These are phyloP conservation scores for Chloromonas sp. DNA, from an alignment of 163 green algal species.

Conservation along the genomic window DNA sequence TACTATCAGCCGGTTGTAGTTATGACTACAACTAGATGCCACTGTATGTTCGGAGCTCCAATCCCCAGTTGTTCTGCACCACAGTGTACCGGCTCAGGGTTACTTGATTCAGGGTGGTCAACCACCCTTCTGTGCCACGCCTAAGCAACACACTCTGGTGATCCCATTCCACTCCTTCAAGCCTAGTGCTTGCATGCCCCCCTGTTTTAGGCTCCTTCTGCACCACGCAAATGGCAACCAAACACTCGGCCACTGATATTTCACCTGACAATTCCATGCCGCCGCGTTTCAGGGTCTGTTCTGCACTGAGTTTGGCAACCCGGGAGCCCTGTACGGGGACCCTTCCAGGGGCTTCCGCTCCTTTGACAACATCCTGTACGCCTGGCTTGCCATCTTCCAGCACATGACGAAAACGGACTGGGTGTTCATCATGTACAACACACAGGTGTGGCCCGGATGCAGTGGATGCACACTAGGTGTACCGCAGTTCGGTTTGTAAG, in stretches of 20 bases:
- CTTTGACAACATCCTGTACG: slow-evolving; percentile 54
- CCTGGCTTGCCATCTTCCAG: slow-evolving; percentile 51
- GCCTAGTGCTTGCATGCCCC: too few species aligned
- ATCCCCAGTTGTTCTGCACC: too few species aligned
- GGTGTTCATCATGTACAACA: slow-evolving; percentile 10
- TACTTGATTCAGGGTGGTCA: too few species aligned
- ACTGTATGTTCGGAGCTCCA: too few species aligned
- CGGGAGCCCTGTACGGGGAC: slow-evolving; percentile 25
- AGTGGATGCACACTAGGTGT: background rate
- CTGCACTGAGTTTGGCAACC: slow-evolving; percentile 1
- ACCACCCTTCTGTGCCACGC: too few species aligned
- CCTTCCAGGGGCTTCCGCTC: slow-evolving; percentile 36
- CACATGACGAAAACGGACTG: slow-evolving; percentile 10
- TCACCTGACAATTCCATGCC: background rate
- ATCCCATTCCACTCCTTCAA: too few species aligned
- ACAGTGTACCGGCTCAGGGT: too few species aligned
- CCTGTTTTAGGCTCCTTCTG: too few species aligned
- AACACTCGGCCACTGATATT: background rate
- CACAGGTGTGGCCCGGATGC: background rate
- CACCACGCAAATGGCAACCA: too few species aligned
- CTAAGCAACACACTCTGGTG: too few species aligned
- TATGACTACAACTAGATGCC: too few species aligned
- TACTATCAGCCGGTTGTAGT: too few species aligned
- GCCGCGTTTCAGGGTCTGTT: background rate
- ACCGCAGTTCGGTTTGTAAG: background rate